Base-by-base conservation (phyloP, 306 rosid genomes). In the Sindora glabra region DNA sequence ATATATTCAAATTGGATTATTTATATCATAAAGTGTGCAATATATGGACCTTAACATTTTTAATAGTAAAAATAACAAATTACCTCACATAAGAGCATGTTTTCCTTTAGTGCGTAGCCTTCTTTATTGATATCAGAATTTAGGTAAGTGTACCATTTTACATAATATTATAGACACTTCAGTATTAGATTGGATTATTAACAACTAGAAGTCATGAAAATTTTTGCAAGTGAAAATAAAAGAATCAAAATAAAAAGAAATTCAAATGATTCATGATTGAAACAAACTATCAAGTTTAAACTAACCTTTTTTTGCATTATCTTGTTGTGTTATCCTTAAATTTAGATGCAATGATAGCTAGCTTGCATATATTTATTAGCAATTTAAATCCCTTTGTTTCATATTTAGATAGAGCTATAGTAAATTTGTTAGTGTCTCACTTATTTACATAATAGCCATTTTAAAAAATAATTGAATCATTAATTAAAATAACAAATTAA, bases 61-160 rank as follows among this genome's bases (percentile, higher is more conserved):
- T 38, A 11, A 50, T 38, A 32, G 12, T 32, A 16, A 17, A 30
- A 62, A 71, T 46, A 80, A 45, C 49, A 51, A 56, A 41, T 47
- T 80, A 89, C 96, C 95, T 89, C 89, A 59, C 95, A 89, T 40
- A 89, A 81, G 59, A 89, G 90, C 72, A 77, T 48, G 72, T 86
- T 95, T 78, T 89, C 96, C 67, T 89, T 95, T 7, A 82, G 86
- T 23, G 96, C 74, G 95, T 95, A 89, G 12, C 96, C 96, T 30
- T 95, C 96, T 76, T 81, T 89, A 75, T 89, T 89, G 82, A 89
- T 85, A 62, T 86, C 90, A 30, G 96, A 86, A 77, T 89, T 89
- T 83, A 89, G 75, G 75, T 89, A 89, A 5, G 95, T 89, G 81
- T 83, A 89, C 96, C 96, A 89, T 67, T 95, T 89, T 83, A 62